These are phyloP conservation scores for Acacia acuminata DNA, from an alignment of 306 rosid genomes.

Conservation along the genomic window DNA sequence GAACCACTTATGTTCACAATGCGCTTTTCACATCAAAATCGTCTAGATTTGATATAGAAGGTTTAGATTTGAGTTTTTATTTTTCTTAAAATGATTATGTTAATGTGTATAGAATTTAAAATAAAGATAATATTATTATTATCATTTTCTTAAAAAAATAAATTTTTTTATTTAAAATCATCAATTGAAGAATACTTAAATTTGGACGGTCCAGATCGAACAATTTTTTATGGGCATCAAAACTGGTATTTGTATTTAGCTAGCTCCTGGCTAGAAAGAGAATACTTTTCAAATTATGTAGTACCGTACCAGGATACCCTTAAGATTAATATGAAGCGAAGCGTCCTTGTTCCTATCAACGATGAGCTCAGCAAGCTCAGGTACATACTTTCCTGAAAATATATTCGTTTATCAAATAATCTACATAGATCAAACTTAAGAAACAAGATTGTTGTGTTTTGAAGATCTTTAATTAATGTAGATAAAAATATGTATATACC, in stretches of 20 bases:
- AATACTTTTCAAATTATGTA: constrained; percentile 6
- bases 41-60: too few relatives aligned
- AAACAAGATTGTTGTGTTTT: not conserved
- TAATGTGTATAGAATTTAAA: too few relatives aligned
- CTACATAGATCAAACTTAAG: not conserved
- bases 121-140: too few relatives aligned
- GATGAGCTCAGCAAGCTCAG: constrained; percentile 87
- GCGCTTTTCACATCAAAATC: too few relatives aligned
- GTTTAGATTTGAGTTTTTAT: too few relatives aligned
- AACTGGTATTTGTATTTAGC: not conserved
- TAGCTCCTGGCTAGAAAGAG: not conserved
- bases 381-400: constrained; percentile 82
- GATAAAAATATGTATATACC: constrained; percentile 36
- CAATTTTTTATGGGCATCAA: too few relatives aligned
- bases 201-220: too few relatives aligned
- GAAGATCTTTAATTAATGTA: not conserved
- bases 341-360: constrained; percentile 62
- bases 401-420: not conserved
- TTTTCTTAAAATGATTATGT: too few relatives aligned
- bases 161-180: too few relatives aligned
- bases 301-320: constrained; percentile 74
- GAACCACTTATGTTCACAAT: too few relatives aligned
- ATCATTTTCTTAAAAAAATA: too few relatives aligned
- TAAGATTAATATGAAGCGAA: constrained; percentile 67
- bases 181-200: too few relatives aligned